phyloP scores from a whole-genome alignment of 106 monocot species.

The Dioscorea zingiberensis region DNA sequence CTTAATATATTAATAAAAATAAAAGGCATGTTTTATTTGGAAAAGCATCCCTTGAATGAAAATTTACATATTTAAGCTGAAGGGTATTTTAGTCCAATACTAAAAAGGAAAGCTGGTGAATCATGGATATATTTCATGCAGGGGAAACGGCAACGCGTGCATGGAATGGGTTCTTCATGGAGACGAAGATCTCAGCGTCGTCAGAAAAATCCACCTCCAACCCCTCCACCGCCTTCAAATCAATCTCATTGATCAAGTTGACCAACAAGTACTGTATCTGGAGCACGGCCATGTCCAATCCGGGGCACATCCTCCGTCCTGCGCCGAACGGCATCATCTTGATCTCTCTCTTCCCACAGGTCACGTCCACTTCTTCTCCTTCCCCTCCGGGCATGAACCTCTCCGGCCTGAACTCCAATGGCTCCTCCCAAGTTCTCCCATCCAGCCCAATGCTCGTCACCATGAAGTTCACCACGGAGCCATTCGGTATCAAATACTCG shows the following conservation, averaged over 20 bases:
- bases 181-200: neutral
- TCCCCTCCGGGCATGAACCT: slow-evolving; percentile 1
- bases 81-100: too few relatives aligned
- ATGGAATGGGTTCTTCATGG: slow-evolving; percentile 9
- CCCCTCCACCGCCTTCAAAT: neutral
- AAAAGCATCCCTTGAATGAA: too few relatives aligned
- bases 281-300: slow-evolving; percentile 1
- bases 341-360: slow-evolving; percentile 4
- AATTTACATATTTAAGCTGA: too few relatives aligned
- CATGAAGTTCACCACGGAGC: neutral
- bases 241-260: slow-evolving; percentile 3
- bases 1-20: too few relatives aligned
- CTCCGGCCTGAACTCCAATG: slow-evolving; percentile 10
- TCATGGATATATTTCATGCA: too few relatives aligned
- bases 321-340: slow-evolving; percentile 14
- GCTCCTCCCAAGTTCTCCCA: slow-evolving; percentile 1
- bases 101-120: too few relatives aligned
- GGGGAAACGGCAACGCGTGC: neutral
- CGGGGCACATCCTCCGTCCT: slow-evolving; percentile 7
- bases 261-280: slow-evolving; percentile 6
- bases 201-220: slow-evolving; percentile 8
- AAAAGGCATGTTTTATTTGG: too few relatives aligned
- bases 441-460: slow-evolving; percentile 5
- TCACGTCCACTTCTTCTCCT: slow-evolving; percentile 12
- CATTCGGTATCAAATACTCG: neutral